Evolutionary conservation across 2,329 filamentous ascomycete species (phyloP).

Genomic region (Neofusicoccum parvum): DNA sequence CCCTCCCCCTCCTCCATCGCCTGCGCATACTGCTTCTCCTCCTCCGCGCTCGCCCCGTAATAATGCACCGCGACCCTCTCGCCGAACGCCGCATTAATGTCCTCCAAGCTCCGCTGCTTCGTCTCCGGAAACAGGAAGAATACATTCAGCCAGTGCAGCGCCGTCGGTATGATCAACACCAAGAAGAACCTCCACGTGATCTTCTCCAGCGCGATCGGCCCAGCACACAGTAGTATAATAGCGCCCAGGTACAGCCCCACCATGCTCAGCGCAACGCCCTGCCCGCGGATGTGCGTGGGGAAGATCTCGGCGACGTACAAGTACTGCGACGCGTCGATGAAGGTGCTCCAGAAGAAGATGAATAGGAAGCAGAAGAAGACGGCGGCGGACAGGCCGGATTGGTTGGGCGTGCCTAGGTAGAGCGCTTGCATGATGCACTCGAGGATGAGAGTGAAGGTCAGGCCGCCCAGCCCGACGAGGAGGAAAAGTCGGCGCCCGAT

Average conservation of each 20-base stretch:
- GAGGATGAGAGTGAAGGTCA: slow-evolving; percentile 23
- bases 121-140: slow-evolving; percentile 43
- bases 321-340: slow-evolving; percentile 30
- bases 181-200: slow-evolving; percentile 45
- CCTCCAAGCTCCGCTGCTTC: slow-evolving; percentile 39
- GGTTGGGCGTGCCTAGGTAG: slow-evolving; percentile 27
- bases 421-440: slow-evolving; percentile 25
- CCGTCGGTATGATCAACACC: slow-evolving; percentile 37
- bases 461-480: slow-evolving; percentile 27
- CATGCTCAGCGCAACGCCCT: slow-evolving; percentile 28
- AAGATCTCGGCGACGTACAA: slow-evolving; percentile 32
- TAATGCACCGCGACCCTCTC: slow-evolving; percentile 34
- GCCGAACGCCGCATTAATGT: slow-evolving; percentile 41
- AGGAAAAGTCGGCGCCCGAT: slow-evolving; percentile 28
- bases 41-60: slow-evolving; percentile 31
- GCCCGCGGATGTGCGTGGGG: slow-evolving; percentile 29
- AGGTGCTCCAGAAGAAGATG: slow-evolving; percentile 31
- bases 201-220: slow-evolving; percentile 38
- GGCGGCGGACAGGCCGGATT: slow-evolving; percentile 27
- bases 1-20: slow-evolving; percentile 8
- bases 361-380: slow-evolving; percentile 31
- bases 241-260: slow-evolving; percentile 30
- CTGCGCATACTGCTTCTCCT: slow-evolving; percentile 29
- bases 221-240: slow-evolving; percentile 36
- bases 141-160: slow-evolving; percentile 32